phyloP scores from a whole-genome alignment of 2,329 filamentous ascomycete species.

The Scedosporium apiospermum region DNA sequence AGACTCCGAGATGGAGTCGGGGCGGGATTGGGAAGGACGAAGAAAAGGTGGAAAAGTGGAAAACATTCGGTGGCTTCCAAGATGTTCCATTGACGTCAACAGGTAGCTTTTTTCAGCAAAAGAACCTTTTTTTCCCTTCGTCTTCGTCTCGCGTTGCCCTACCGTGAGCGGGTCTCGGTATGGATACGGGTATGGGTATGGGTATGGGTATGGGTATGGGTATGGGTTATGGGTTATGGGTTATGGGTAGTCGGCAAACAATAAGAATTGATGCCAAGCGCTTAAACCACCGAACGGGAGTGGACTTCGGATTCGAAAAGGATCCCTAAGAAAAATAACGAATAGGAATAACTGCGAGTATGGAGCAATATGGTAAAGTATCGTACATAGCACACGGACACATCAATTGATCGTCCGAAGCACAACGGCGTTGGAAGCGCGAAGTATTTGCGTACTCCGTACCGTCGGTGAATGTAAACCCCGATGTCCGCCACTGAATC shows the following conservation, averaged over 20 bases:
- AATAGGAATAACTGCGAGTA: too few relatives aligned
- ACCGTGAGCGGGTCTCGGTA: not conserved
- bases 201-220: too few relatives aligned
- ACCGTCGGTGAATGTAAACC: not conserved
- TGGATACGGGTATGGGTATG: too few relatives aligned
- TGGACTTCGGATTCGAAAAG: too few relatives aligned
- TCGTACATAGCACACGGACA: too few relatives aligned
- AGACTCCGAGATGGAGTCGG: not conserved
- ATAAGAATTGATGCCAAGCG: too few relatives aligned
- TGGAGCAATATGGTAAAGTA: too few relatives aligned
- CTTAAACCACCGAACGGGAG: too few relatives aligned
- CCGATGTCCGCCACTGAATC: not conserved
- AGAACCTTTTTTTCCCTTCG: not conserved
- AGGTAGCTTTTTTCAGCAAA: not conserved
- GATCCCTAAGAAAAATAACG: too few relatives aligned
- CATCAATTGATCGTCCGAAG: not conserved
- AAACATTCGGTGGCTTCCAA: not conserved
- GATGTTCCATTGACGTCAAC: not conserved
- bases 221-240: too few relatives aligned
- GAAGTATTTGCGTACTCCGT: not conserved
- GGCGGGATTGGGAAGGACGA: not conserved
- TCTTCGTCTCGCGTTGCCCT: not conserved
- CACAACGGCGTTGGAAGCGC: not conserved
- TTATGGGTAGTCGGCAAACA: too few relatives aligned
- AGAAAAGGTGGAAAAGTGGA: not conserved